Base-by-base conservation (phyloP, 495 filamentous ascomycete species). In the Lophiotrema nucula region DNA sequence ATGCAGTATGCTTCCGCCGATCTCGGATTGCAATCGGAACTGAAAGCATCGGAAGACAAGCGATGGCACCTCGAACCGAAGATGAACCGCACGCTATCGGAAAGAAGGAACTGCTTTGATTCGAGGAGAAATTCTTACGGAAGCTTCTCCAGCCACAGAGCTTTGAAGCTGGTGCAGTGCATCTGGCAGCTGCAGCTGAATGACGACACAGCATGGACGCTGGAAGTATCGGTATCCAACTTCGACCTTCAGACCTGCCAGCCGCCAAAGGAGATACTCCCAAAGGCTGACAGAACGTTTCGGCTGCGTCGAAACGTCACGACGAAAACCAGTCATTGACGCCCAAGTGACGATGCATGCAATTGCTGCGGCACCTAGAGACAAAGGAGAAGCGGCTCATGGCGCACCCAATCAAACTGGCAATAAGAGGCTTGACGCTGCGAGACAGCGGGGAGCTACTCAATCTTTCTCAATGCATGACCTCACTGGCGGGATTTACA, bases 401-500 rank as follows among this genome's bases (percentile, higher is more conserved):
- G n/a, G 15, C 25, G 12, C 47, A 41, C 37, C 59, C 53, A 53
- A 52, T 62, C 53, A 47, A 53, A n/a, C 52, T 48, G 26, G 27
- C 27, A 37, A 42, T 28, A 33, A 16, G 10, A 47, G 33, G 25
- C 35, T 47, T 51, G 47, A 47, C 46, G 25, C 27, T 18, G 50
- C 43, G 33, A 28, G 21, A 50, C 35, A 50, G 43, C 44, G 44
- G 28, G 37, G 37, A 23, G 8, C 10, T 26, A 26, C 56, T 48
- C 37, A 38, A 50, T 51, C 22, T 58, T 43, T 24, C 4, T 53
- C 24, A 2, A 39, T 16, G 24, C 54, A 64, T 64, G 53, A 64
- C 60, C 53, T 59, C 55, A 55, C 43, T 59, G 49, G 61, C 55
- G 61, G 53, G 53, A 42, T 47, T n/a, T 48, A 62, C 18, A 19